phyloP scores from a whole-genome alignment of 352 stramenopile species.

The Globisporangium viniferum region DNA sequence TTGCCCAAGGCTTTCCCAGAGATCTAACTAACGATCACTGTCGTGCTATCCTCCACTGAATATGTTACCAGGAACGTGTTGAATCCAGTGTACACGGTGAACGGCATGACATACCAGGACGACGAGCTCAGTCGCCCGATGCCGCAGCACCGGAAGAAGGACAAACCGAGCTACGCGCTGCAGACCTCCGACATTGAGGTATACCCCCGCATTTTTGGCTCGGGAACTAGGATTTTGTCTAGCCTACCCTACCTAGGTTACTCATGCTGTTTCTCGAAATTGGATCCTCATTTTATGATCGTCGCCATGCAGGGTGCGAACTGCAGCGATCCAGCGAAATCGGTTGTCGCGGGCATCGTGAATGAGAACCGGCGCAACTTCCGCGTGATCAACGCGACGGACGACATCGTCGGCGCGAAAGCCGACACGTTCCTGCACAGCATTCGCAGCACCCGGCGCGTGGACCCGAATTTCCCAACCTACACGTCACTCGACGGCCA shows the following conservation, averaged over 20 bases:
- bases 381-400: conserved; percentile 48
- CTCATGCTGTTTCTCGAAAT: neutral
- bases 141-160: conserved; percentile 38
- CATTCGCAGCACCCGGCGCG: conserved; percentile 60
- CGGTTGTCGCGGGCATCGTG: conserved; percentile 55
- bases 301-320: conserved; percentile 30
- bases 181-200: conserved; percentile 60
- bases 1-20: neutral
- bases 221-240: neutral
- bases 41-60: neutral
- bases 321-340: conserved; percentile 43
- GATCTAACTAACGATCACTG: neutral
- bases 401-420: conserved; percentile 59
- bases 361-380: conserved; percentile 60
- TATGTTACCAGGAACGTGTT: conserved; percentile 46
- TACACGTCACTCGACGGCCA: conserved; percentile 63
- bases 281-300: neutral
- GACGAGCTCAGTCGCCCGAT: conserved; percentile 48
- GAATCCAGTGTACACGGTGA: conserved; percentile 72
- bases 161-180: conserved; percentile 54
- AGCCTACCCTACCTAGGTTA: neutral
- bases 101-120: conserved; percentile 53
- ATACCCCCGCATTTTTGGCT: neutral
- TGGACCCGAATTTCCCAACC: conserved; percentile 60
- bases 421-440: conserved; percentile 67